Base-by-base conservation (phyloP, 768 basidiomycete genomes). In the Boletellus ananiceps region DNA sequence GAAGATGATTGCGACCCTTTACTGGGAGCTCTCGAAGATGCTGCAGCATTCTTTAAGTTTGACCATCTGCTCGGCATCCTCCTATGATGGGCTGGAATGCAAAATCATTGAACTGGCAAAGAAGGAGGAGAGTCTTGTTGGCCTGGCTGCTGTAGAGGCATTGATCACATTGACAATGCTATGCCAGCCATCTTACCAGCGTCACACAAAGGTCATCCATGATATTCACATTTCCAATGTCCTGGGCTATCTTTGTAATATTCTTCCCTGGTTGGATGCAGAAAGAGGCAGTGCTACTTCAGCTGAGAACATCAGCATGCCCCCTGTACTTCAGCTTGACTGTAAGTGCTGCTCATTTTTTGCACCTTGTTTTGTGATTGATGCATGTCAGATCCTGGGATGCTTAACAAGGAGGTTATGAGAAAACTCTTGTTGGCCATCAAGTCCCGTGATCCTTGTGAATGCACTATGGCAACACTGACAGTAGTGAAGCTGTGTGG, bases 401-500 rank as follows among this genome's bases (percentile, higher is more conserved):
- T 2, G 4, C 41, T 49, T n/a, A 11, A 48, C 25, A n/a, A 42
- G 11, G 5, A 29, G 4, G 7, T 50, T 2, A 40, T 54, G 45
- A 8, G 2, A 16, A 33, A 44, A 29, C 16, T 56, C 14, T 2
- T 50, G 11, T 33, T 0, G 16, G 14, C 53, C 2, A 21, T 45
- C 25, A 3, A 42, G 15, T 55, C 52, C 1, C 4, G 21, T 2
- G 2, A 46, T 38, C 8, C 16, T 16, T 19, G 16, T 18, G 8
- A 42, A n/a, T 46, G 55, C 35, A 55, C 29, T 3, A 19, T 2
- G 1, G 46, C 49, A 18, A 57, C 55, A 4, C 38, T 57, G 36
- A 40, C 43, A 4, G 21, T 55, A 25, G n/a, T 55, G 15, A 57
- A 57, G 12, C 18, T 57, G 6, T 55, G 46, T 15, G 27, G n/a